Conservation (phyloP, 768 basidiomycete species). For the Termitomyces sp. region DNA sequence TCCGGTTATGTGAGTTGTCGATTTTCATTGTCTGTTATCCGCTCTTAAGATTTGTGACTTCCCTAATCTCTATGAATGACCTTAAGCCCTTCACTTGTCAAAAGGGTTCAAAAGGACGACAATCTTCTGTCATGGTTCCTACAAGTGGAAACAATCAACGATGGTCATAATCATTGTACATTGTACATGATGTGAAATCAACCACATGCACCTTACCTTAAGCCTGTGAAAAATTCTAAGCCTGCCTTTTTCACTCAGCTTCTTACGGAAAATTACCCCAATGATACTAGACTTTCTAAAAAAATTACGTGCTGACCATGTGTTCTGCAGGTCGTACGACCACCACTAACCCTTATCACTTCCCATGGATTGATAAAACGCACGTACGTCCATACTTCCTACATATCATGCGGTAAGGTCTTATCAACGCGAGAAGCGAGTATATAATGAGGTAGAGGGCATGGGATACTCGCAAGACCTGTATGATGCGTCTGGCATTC, state of each 20-base stretch:
- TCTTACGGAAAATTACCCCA: not conserved
- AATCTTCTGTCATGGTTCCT: not conserved
- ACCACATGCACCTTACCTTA: no score
- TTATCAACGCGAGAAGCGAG: not conserved
- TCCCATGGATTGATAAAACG: not conserved
- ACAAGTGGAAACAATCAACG: not conserved
- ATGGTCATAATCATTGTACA: no score
- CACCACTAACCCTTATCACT: not conserved
- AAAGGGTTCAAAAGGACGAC: not conserved
- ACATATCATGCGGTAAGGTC: not conserved
- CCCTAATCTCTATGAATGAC: not conserved
- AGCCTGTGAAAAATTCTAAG: not conserved
- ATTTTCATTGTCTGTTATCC: not conserved
- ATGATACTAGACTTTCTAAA: not conserved
- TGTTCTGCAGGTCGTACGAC: not conserved
- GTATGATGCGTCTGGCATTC: slow-evolving; percentile 5
- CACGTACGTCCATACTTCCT: not conserved
- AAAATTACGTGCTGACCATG: not conserved
- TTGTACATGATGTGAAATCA: not conserved
- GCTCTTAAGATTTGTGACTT: not conserved
- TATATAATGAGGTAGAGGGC: not conserved
- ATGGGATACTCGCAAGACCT: not conserved
- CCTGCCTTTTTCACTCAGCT: not conserved
- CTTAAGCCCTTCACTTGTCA: not conserved
- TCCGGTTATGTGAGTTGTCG: not conserved